Base-by-base conservation (phyloP, 2,329 filamentous ascomycete species). In the Paecilomyces sp. region DNA sequence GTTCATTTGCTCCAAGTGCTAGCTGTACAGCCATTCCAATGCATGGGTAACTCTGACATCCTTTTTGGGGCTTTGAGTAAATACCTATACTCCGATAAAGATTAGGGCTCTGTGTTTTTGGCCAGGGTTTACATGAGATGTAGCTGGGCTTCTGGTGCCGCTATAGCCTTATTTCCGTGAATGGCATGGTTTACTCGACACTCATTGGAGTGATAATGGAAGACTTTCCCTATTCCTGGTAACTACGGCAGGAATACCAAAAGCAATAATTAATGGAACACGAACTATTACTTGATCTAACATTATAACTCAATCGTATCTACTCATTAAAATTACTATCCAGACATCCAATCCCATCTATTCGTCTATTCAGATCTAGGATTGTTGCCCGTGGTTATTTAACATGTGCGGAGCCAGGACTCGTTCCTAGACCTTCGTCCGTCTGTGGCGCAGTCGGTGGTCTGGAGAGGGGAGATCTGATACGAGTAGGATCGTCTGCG, bases 381-480 rank as follows among this genome's bases (percentile, higher is more conserved):
- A 15, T 9, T 47, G 41, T 15, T 47, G n/a, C n/a, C n/a, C 57
- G 31, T 28, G 11, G 30, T 15, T 30, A 13, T 36, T 28, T 60
- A 24, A 57, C 60, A 51, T 30, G 28, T 34, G 51, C 36, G 36
- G 34, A 54, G 15, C 53, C 61, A 5, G 68, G 68, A 62, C 72
- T 69, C 13, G 68, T 68, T 11, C 71, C 69, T 56, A 74, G 61
- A 13, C 67, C 68, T 59, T 72, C 69, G 63, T 74, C 70, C 34
- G 63, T 70, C 13, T 66, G 31, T 5, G 60, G 64, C 6, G 68
- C 67, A 34, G 63, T 65, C 6, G 69, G 67, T 54, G 71, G 68
- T 51, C 60, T 68, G 13, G 76, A 67, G 22, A 75, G 72, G 55
- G 75, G 76, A 2, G 76, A 74, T 18, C 67, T 67, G 36, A 67